Evolutionary conservation across 345 rosid species (phyloP), one percentile per base, ranked within the genome.

Genomic region (Toxicodendron radicans): DNA sequence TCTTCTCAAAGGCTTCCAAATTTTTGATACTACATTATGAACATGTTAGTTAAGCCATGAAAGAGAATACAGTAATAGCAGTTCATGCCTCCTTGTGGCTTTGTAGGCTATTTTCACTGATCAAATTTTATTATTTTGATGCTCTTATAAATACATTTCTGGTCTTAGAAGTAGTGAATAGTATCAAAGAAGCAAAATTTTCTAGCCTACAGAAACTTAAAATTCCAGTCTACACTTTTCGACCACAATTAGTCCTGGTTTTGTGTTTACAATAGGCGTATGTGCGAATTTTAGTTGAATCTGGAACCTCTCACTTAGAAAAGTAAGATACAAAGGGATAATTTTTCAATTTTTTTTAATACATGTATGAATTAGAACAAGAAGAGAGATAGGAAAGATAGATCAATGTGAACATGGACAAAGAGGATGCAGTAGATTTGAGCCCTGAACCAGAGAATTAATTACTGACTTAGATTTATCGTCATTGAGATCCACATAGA

Each of bases 21-120:
- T 41, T 1, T 21, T 43, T 64, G 52, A 10, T 20, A 64, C 35
- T 30, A 21, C 21, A 43, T 13, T 48, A 49, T 8, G 20, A 6
- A 24, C 0, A 11, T 27, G 9, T 66, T 10, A 46, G 38, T 66
- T 17, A 27, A 48, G 24, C 38, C 8, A 21, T 5, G 30, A 43
- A 16, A 24, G 23, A 48, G 27, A 46, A 51, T 51, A 51, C 6
- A 51, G 54, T 27, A 46, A 24, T 48, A 18, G 58, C 58, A 24
- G 27, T 66, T 49, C 49, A 23, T 66, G 70, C 43, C 49, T 66
- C 38, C 54, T 66, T 66, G 57, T 48, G 58, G 70, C 13, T 24
- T 20, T 14, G 11, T 16, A 49, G 58, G 9, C 14, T 27, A 4
- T 66, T 66, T 66, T 13, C 14, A 64, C 68, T 43, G 52, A 43